Evolutionary conservation across 805 yeast genomes (phyloP).

Genomic region (Zygotorulaspora chibaensis): DNA sequence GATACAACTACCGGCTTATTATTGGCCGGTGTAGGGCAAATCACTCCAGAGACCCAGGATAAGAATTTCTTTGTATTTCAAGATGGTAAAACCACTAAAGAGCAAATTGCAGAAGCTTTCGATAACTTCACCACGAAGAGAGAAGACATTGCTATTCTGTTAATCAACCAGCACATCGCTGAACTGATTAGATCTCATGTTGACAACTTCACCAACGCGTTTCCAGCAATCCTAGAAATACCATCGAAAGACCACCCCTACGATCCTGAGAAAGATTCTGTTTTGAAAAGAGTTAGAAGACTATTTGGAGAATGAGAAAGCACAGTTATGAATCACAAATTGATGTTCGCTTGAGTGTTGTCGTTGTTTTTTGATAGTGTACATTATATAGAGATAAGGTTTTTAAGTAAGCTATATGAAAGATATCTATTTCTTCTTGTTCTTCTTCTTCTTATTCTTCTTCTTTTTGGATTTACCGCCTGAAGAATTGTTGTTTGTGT

Average conservation of each 20-base stretch:
- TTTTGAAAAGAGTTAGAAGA: constrained; percentile 89
- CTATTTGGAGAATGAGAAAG: constrained; percentile 76
- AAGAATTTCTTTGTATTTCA: constrained; percentile 79
- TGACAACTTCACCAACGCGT: constrained; percentile 81
- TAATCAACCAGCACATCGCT: constrained; percentile 93
- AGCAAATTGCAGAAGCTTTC: constrained; percentile 71
- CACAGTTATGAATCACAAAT: not conserved
- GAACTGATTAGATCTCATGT: constrained; percentile 80
- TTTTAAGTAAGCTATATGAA: not conserved
- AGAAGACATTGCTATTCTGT: constrained; percentile 86
- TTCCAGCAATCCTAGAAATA: constrained; percentile 94
- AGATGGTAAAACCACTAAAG: constrained; percentile 72
- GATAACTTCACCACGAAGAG: constrained; percentile 67
- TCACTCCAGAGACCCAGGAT: constrained; percentile 43
- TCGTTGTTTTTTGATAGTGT: not conserved
- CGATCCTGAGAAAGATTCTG: constrained; percentile 97
- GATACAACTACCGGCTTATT: constrained; percentile 95
- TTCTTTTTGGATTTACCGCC: constrained; percentile 29
- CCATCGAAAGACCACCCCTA: constrained; percentile 99
- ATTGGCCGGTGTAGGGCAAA: constrained; percentile 92
- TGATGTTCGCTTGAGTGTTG: not conserved
- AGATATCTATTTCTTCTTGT: constrained; percentile 12
- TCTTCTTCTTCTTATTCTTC: constrained; percentile 33
- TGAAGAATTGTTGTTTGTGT: constrained; percentile 4
- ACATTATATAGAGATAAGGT: not conserved